Conservation (phyloP, 495 filamentous ascomycete genomes). For the Talaromyces nanjingensis region DNA sequence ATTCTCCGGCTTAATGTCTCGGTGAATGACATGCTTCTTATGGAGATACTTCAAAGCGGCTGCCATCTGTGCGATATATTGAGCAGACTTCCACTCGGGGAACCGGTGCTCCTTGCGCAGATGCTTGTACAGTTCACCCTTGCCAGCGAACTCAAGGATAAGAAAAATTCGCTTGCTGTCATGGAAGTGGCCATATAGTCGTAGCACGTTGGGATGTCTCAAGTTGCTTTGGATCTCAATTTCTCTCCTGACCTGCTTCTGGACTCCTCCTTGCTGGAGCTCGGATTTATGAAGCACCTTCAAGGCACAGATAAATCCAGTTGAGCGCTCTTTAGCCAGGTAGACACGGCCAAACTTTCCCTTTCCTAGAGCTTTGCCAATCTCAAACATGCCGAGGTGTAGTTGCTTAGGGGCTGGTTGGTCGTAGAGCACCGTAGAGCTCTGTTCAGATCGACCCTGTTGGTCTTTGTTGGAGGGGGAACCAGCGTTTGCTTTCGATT, state of each 20-base stretch:
- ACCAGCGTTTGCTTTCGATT: slow-evolving; percentile 41
- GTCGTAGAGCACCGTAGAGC: slow-evolving; percentile 49
- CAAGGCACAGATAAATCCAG: slow-evolving; percentile 89
- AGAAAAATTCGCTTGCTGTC: slow-evolving; percentile 93
- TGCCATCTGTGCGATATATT: slow-evolving; percentile 99
- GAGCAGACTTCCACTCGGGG: slow-evolving; percentile 91
- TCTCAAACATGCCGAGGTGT: slow-evolving; percentile 98
- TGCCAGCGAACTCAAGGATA: slow-evolving; percentile 91
- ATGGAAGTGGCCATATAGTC: slow-evolving; percentile 94
- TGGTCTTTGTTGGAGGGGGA: slow-evolving; percentile 26
- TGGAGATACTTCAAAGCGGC: slow-evolving; percentile 86
- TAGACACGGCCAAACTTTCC: slow-evolving; percentile 98
- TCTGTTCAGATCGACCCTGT: slow-evolving; percentile 39
- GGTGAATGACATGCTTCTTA: slow-evolving; percentile 97
- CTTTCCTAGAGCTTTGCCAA: slow-evolving; percentile 91
- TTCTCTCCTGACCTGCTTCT: slow-evolving; percentile 94
- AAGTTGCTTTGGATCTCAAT: slow-evolving; percentile 98
- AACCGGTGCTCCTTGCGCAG: slow-evolving; percentile 81
- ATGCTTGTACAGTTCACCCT: slow-evolving; percentile 97
- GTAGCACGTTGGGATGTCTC: slow-evolving; percentile 90
- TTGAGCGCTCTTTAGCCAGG: slow-evolving; percentile 81
- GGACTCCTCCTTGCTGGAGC: slow-evolving; percentile 83
- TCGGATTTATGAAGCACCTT: slow-evolving; percentile 97
- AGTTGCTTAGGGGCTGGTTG: slow-evolving; percentile 66
- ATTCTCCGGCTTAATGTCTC: slow-evolving; percentile 98